Conservation (phyloP, 1,284 basidiomycete species). For the Cystobasidiaceae sp. region DNA sequence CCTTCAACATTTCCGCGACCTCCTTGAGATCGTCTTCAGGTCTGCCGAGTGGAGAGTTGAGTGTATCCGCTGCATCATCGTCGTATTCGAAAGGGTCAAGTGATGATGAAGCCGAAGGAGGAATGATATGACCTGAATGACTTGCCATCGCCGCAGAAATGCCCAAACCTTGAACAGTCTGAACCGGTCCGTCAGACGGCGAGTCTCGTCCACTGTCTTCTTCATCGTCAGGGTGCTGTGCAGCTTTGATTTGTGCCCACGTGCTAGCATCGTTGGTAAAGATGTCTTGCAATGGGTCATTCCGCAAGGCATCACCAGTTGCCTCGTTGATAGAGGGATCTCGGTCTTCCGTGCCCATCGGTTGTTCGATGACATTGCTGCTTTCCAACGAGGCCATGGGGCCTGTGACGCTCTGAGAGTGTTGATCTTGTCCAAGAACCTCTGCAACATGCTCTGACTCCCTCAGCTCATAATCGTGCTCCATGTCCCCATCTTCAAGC, state of each 20-base stretch:
- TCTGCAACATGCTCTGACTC: too few species aligned
- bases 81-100: conserved; percentile 33
- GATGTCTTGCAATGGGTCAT: conserved; percentile 32
- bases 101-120: conserved; percentile 10
- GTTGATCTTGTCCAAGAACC: too few species aligned
- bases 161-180: conserved; percentile 33
- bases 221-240: neutral
- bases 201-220: conserved; percentile 12
- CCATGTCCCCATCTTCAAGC: conserved; percentile 2
- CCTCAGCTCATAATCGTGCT: neutral
- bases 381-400: too few species aligned
- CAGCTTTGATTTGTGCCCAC: conserved; percentile 32
- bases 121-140: conserved; percentile 4
- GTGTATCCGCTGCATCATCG: conserved; percentile 18
- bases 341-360: too few species aligned
- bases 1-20: conserved; percentile 34
- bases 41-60: conserved; percentile 23
- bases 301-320: neutral
- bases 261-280: conserved; percentile 38
- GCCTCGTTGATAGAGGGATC: too few species aligned
- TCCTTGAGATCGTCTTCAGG: conserved; percentile 37
- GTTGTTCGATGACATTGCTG: too few species aligned
- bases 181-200: neutral
- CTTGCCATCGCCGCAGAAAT: conserved; percentile 21
- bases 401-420: too few species aligned